Evolutionary conservation across 306 rosid species (phyloP).

Genomic region (Casuarina cunninghamiana): DNA sequence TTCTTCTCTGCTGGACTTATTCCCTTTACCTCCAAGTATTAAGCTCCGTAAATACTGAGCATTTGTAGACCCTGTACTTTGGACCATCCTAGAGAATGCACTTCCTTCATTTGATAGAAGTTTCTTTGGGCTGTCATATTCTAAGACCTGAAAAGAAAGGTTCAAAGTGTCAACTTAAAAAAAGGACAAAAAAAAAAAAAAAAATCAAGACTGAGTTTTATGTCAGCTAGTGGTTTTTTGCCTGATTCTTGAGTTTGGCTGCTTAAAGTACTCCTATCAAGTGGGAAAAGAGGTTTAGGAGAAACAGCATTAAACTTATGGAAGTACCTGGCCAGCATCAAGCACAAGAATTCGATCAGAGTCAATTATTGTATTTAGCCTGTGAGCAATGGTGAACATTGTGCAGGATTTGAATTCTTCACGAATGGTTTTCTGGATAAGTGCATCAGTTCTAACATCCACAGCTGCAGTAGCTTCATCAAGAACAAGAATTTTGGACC

Average conservation of each 20-base stretch:
- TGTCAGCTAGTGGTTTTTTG: constrained; percentile 2
- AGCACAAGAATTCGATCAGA: constrained; percentile 69
- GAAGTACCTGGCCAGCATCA: constrained; percentile 70
- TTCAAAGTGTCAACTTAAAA: constrained; percentile 9
- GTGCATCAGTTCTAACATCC: constrained; percentile 85
- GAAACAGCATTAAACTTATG: constrained; percentile 1
- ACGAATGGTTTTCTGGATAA: constrained; percentile 83
- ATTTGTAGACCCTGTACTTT: constrained; percentile 82
- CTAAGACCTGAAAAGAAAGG: constrained; percentile 53
- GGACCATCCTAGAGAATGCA: constrained; percentile 77
- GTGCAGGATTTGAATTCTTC: constrained; percentile 83
- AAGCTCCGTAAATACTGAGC: constrained; percentile 65
- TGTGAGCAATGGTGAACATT: constrained; percentile 87
- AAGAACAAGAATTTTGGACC: constrained; percentile 86
- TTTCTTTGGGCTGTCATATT: constrained; percentile 58
- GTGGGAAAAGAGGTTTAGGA: background rate
- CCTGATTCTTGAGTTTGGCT: background rate
- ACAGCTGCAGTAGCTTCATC: constrained; percentile 97
- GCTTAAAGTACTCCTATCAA: background rate
- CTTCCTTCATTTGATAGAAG: constrained; percentile 59
- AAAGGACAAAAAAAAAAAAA: background rate
- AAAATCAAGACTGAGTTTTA: constrained; percentile 9
- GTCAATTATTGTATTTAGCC: constrained; percentile 84
- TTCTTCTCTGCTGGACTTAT: constrained; percentile 22
- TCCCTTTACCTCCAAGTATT: constrained; percentile 40